Conservation (phyloP, 805 yeast genomes). For the Komagataella pastoris region DNA sequence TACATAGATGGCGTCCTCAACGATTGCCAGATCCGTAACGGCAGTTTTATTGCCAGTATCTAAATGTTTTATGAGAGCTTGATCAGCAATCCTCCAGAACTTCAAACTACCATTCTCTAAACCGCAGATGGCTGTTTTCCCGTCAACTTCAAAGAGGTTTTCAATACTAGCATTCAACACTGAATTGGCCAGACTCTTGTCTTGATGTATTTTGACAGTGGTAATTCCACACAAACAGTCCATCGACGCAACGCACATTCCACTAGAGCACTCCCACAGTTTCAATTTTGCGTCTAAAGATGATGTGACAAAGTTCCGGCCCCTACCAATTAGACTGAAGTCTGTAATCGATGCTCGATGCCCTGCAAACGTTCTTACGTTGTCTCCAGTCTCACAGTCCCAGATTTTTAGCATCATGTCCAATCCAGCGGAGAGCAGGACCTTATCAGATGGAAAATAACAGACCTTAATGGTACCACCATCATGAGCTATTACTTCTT, state of each 20-base stretch:
- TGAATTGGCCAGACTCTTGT: background rate
- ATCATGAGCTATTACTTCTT: slow-evolving; percentile 32
- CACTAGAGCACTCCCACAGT: slow-evolving; percentile 63
- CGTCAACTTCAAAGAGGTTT: background rate
- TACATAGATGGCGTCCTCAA: background rate
- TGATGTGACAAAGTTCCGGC: slow-evolving; percentile 51
- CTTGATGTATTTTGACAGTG: background rate
- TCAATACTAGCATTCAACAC: background rate
- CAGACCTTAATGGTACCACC: slow-evolving; percentile 26
- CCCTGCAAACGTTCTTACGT: slow-evolving; percentile 35
- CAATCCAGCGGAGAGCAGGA: slow-evolving; percentile 40
- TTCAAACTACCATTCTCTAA: background rate
- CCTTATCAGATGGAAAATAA: slow-evolving; percentile 57
- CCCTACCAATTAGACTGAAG: slow-evolving; percentile 41
- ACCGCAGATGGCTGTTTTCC: background rate
- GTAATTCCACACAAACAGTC: background rate
- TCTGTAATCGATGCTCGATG: slow-evolving; percentile 38
- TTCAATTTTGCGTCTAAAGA: slow-evolving; percentile 40
- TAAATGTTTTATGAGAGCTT: background rate
- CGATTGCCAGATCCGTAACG: background rate
- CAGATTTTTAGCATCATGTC: slow-evolving; percentile 53
- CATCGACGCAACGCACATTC: slow-evolving; percentile 18
- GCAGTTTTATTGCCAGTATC: background rate
- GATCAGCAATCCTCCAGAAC: background rate
- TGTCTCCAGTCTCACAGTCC: slow-evolving; percentile 33